Percentiles rank a stretch among this genome's conserved stretches.
phyloP scores from a whole-genome alignment of 2,329 filamentous ascomycete genomes.

The Talaromyces sp. region DNA sequence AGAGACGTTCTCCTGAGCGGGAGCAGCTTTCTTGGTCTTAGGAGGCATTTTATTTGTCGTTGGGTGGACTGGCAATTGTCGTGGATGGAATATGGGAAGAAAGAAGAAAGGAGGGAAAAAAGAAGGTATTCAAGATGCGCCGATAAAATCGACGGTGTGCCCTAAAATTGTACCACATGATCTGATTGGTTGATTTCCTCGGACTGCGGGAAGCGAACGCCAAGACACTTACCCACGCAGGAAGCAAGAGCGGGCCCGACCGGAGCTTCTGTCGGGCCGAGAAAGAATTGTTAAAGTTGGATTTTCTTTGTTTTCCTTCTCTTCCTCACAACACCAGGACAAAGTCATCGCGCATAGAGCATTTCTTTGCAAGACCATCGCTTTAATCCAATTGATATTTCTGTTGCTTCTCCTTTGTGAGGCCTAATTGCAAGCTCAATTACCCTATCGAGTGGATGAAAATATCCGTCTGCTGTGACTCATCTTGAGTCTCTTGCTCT shows the following conservation, averaged over 20 bases:
- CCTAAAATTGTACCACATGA: conserved; percentile 27
- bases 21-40: conserved; percentile 81
- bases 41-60: conserved; percentile 74
- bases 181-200: conserved; percentile 30
- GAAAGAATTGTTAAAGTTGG: conserved; percentile 1
- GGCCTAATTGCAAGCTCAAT: conserved; percentile 13
- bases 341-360: neutral
- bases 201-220: conserved; percentile 15
- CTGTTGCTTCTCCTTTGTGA: conserved; percentile 15
- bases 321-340: neutral
- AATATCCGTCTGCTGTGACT: neutral
- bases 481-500: neutral
- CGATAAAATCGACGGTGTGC: conserved; percentile 33
- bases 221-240: neutral
- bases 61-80: conserved; percentile 33
- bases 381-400: neutral
- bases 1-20: conserved; percentile 93
- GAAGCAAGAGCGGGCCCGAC: neutral
- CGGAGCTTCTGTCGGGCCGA: conserved; percentile 15
- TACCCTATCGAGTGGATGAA: neutral
- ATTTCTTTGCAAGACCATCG: neutral
- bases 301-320: conserved; percentile 8
- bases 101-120: conserved; percentile 25
- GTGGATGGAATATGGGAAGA: conserved; percentile 42
- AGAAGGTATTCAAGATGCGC: conserved; percentile 4